phyloP scores from a whole-genome alignment of 2,329 filamentous ascomycete species.

The Tolypocladium amazonense region DNA sequence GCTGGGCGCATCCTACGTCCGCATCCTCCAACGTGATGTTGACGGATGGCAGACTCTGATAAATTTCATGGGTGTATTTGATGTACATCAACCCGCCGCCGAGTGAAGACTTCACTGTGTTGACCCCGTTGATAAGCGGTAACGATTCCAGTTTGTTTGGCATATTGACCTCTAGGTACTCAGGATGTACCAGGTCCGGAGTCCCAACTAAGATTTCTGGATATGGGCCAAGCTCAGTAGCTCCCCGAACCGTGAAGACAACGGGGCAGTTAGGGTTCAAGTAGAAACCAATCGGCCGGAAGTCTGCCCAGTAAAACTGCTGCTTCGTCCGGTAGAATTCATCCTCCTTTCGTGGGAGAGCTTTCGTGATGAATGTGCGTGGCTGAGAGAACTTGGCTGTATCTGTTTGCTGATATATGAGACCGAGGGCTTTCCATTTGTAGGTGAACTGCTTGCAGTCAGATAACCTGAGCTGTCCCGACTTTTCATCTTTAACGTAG shows the following conservation, averaged over 20 bases:
- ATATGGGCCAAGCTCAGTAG: background rate
- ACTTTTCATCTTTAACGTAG: background rate
- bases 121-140: background rate
- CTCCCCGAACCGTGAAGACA: background rate
- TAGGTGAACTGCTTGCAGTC: background rate
- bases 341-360: background rate
- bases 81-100: conserved; percentile 4
- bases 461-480: background rate
- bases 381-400: background rate
- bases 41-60: background rate
- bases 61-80: background rate
- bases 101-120: background rate
- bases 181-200: background rate
- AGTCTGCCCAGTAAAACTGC: background rate
- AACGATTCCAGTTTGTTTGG: background rate
- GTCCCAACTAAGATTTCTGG: background rate
- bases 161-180: background rate
- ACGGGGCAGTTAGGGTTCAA: background rate
- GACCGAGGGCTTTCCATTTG: background rate
- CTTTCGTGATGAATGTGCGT: background rate
- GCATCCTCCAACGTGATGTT: background rate
- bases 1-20: background rate
- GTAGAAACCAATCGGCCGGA: background rate
- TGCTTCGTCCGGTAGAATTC: background rate
- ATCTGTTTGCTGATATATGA: background rate